These are phyloP conservation scores for Dimocarpus longan DNA, from an alignment of 345 rosid species.

Conservation along the genomic window DNA sequence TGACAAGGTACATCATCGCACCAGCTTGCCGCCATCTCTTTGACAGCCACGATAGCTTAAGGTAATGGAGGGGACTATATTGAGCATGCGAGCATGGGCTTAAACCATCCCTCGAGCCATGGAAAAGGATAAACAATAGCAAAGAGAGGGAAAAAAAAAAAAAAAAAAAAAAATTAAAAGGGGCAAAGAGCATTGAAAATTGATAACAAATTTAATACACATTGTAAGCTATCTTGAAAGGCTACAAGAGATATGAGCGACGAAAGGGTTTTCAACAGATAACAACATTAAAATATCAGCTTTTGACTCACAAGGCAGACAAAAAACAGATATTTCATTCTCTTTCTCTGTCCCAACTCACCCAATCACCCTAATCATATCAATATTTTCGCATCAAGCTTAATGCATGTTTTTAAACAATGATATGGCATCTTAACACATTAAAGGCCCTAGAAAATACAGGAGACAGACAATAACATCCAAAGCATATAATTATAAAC, in stretches of 20 bases:
- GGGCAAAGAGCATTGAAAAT: constrained; percentile 19
- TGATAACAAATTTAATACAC: constrained; percentile 21
- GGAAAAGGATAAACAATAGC: constrained; percentile 25
- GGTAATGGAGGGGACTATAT: constrained; percentile 30
- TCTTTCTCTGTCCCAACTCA: not conserved
- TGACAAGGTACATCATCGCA: constrained; percentile 26
- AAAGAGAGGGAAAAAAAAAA: not conserved
- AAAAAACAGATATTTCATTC: not conserved
- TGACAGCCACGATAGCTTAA: constrained; percentile 35
- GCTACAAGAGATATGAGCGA: constrained; percentile 4
- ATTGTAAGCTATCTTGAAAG: constrained; percentile 19
- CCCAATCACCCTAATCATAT: not conserved
- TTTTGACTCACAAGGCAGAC: not conserved
- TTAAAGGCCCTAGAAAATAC: not conserved
- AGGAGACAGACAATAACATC: not conserved
- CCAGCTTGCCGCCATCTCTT: constrained; percentile 34
- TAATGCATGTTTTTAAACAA: not conserved
- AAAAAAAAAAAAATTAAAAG: constrained; percentile 24
- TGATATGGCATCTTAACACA: not conserved
- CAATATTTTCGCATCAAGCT: not conserved
- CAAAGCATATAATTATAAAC: not conserved
- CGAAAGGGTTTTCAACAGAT: not conserved
- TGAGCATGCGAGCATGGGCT: constrained; percentile 39
- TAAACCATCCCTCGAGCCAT: constrained; percentile 40
- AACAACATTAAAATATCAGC: constrained; percentile 1